Conservation (phyloP, 192 early-diverging fungal species). For the Coemansia sp. region DNA sequence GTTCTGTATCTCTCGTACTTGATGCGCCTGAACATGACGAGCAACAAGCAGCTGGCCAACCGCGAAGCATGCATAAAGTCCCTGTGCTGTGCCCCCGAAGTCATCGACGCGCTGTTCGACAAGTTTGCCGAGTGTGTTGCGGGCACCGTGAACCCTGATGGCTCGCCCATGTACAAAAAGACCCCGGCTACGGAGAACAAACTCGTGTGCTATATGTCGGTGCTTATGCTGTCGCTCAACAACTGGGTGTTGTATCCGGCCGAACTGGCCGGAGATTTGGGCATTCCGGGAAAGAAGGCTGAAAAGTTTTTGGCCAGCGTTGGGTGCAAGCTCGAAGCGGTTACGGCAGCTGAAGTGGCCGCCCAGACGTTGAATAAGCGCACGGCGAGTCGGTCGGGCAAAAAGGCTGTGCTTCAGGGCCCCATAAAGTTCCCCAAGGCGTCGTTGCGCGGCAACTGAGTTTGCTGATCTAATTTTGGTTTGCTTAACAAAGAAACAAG, state of each 20-base stretch:
- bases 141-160: conserved; percentile 53
- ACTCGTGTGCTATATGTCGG: conserved; percentile 75
- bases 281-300: conserved; percentile 43
- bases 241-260: conserved; percentile 67
- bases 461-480: no score
- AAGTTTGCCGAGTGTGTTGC: conserved; percentile 65
- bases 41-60: conserved; percentile 53
- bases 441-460: conserved; percentile 11
- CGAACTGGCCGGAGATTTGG: conserved; percentile 66
- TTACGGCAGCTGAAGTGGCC: conserved; percentile 22
- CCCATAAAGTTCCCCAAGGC: conserved; percentile 54
- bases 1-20: conserved; percentile 77
- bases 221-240: conserved; percentile 69
- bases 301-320: conserved; percentile 44
- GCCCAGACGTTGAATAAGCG: conserved; percentile 18
- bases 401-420: conserved; percentile 50
- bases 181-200: conserved; percentile 70
- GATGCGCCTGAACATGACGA: conserved; percentile 66
- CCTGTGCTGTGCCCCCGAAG: conserved; percentile 60
- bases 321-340: conserved; percentile 52
- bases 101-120: conserved; percentile 55
- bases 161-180: conserved; percentile 47
- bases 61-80: conserved; percentile 39
- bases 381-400: conserved; percentile 6
- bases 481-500: no score